Conservation (phyloP, 768 basidiomycete species). For the Xerocomus potaroensis region DNA sequence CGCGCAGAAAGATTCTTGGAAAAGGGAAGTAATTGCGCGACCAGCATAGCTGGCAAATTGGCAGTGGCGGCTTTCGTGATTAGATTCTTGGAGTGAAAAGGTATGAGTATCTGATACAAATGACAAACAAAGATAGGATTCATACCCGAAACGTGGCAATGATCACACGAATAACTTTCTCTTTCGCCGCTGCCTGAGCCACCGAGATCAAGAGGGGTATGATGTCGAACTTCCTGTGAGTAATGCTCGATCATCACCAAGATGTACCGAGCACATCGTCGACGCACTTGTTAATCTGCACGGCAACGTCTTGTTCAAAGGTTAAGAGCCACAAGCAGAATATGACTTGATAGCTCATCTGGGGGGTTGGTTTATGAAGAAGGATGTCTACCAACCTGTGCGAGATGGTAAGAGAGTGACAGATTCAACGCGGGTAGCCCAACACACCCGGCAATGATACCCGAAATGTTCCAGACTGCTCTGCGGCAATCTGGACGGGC, state of each 20-base stretch:
- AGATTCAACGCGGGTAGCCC: background rate
- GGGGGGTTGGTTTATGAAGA: constrained; percentile 76
- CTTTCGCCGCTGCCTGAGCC: constrained; percentile 88
- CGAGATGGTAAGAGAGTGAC: background rate
- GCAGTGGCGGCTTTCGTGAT: constrained; percentile 80
- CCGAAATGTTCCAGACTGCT: constrained; percentile 74
- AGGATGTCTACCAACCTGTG: constrained; percentile 78
- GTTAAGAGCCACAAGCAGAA: constrained; percentile 94
- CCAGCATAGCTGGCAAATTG: constrained; percentile 93
- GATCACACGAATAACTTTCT: constrained; percentile 93
- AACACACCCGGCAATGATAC: constrained; percentile 62
- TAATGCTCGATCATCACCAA: background rate
- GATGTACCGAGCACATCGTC: background rate
- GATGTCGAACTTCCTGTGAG: constrained; percentile 79
- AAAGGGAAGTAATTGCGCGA: constrained; percentile 81
- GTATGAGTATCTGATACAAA: constrained; percentile 4
- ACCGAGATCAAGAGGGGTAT: constrained; percentile 80
- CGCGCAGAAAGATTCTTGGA: constrained; percentile 75
- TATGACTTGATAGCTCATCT: constrained; percentile 92
- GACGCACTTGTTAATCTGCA: constrained; percentile 80
- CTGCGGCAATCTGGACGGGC: constrained; percentile 76
- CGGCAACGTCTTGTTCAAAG: constrained; percentile 82
- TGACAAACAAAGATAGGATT: background rate
- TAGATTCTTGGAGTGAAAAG: constrained; percentile 56
- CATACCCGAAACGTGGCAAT: constrained; percentile 85